Conservation (phyloP, 2,329 filamentous ascomycete genomes). For the Thermochaetoides dissita region DNA sequence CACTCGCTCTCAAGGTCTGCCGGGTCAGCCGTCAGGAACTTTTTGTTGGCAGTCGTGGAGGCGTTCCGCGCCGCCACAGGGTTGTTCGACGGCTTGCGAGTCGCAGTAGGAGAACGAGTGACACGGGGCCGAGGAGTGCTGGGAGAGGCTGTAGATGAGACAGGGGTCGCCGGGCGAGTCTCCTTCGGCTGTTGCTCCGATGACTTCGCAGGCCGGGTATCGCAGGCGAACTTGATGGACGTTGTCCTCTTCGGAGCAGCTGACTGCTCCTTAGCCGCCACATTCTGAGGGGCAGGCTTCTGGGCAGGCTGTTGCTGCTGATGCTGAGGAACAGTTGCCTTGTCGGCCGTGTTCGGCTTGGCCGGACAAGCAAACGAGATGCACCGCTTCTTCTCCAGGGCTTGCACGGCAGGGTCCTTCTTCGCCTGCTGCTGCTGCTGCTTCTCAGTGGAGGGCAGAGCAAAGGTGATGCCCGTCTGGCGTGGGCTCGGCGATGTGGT, state of each 20-base stretch:
- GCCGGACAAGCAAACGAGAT: conserved; percentile 82
- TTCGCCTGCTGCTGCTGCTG: conserved; percentile 13
- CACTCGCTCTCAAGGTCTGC: conserved; percentile 39
- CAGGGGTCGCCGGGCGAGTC: conserved; percentile 14
- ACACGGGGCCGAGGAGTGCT: conserved; percentile 16
- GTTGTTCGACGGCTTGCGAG: conserved; percentile 26
- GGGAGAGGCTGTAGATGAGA: too few relatives aligned
- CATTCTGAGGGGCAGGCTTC: conserved; percentile 12
- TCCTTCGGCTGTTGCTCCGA: conserved; percentile 33
- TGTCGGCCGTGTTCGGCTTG: conserved; percentile 37
- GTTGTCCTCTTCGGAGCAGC: conserved; percentile 37
- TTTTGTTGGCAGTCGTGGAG: too few relatives aligned
- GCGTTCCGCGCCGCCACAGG: conserved; percentile 23
- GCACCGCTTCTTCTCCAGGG: conserved; percentile 64
- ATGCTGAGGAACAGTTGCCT: conserved; percentile 24
- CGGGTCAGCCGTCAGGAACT: conserved; percentile 37
- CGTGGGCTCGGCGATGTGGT: conserved; percentile 82
- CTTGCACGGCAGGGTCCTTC: conserved; percentile 46
- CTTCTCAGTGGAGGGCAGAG: conserved; percentile 21
- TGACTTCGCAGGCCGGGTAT: too few relatives aligned
- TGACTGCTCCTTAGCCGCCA: conserved; percentile 22
- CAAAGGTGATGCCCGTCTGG: conserved; percentile 43
- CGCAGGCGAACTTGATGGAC: conserved; percentile 65
- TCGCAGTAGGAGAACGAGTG: conserved; percentile 18
- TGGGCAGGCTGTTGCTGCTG: too few relatives aligned